Evolutionary conservation across 371 early-diverging fungal species (phyloP), one percentile per base, ranked within the genome.

Genomic region (Mucor sp.): DNA sequence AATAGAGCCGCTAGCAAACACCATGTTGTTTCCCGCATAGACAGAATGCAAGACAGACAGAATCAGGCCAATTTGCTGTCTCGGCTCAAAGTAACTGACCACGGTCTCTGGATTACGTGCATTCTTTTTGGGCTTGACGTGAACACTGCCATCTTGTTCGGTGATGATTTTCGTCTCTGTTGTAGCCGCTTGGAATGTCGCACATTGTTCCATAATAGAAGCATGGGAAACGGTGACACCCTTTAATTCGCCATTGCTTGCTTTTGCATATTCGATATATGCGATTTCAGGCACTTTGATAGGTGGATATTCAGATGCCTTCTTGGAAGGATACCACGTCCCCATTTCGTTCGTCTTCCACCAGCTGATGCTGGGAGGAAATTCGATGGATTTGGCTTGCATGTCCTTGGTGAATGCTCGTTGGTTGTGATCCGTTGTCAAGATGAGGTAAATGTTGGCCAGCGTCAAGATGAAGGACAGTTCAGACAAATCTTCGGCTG

Each of bases 201-300:
- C 69, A 62, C 94, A 92, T 65, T 92, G 93, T 32, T 88, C 78
- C 76, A 95, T 85, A 37, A 95, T 82, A 6, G 91, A 89, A 15
- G 87, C 80, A 70, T 95, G 95, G 35, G 90, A 89, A 32, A 95
- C 78, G 14, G 87, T 87, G 6, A 94, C 92, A 47, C 94, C 96
- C 74, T 94, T 94, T 7, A 94, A 81, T 74, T 93, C 93, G 39
- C 95, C 94, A 71, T 87, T 89, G 11, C 88, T 86, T 62, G 91
- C 90, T 65, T 94, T 95, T 60, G 89, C 88, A 67, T 90, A 95
- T 74, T 94, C 95, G 41, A 95, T 86, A 67, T 94, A 94, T 4
- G 96, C 96, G n/a, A 91, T 71, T 32, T 94, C 94, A 6, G 82
- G 76, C 5, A 71, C 62, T 9, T 63, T 66, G 58, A 79, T 76